Evolutionary conservation across 2,329 filamentous ascomycete genomes (phyloP).

Genomic region (Drechslerella coelobrocha): DNA sequence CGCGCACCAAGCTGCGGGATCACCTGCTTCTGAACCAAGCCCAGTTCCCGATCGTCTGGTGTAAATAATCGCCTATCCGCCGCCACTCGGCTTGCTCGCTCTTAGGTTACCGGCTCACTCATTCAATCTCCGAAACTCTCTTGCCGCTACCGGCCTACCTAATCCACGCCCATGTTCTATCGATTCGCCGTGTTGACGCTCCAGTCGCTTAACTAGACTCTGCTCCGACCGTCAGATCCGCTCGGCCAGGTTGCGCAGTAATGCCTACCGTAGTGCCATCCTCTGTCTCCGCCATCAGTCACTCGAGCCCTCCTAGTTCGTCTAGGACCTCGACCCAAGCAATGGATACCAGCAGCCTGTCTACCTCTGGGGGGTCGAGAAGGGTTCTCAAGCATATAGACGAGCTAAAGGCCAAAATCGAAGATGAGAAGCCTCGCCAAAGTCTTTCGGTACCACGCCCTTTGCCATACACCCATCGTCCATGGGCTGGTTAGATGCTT

Average conservation of each 20-base stretch:
- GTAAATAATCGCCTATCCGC: no score
- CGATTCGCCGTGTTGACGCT: not conserved
- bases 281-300: not conserved
- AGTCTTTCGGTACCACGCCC: conserved; percentile 25
- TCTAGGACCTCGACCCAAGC: not conserved
- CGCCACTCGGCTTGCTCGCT: no score
- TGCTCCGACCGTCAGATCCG: not conserved
- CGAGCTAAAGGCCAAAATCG: conserved; percentile 38
- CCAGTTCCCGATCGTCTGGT: not conserved
- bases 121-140: not conserved
- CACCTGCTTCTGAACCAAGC: not conserved
- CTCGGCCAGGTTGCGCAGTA: conserved; percentile 43
- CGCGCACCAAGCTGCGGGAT: not conserved
- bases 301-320: conserved; percentile 10
- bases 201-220: not conserved
- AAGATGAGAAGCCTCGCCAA: conserved; percentile 16
- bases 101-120: no score
- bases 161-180: not conserved
- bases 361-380: not conserved
- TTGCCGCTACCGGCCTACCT: not conserved
- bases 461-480: not conserved
- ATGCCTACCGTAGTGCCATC: conserved; percentile 47
- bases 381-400: conserved; percentile 39
- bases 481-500: not conserved
- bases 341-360: conserved; percentile 10